phyloP scores from a whole-genome alignment of 345 rosid genomes.

The Aurinia saxatilis region DNA sequence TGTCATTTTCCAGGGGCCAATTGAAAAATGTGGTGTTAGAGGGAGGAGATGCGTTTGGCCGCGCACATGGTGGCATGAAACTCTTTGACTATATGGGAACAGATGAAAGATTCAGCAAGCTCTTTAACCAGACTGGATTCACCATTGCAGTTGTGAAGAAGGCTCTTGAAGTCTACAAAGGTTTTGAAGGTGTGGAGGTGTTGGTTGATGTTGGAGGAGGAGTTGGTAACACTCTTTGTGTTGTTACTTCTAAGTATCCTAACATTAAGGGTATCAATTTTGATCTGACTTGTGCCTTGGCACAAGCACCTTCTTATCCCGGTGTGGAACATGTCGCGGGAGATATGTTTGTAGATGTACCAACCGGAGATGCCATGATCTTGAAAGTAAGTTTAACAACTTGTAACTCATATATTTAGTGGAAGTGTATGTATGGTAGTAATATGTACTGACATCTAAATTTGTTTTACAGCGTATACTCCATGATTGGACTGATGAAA shows the following conservation, averaged over 20 bases:
- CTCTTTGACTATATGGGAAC: slow-evolving; percentile 39
- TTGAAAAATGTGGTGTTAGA: slow-evolving; percentile 45
- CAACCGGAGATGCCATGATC: slow-evolving; percentile 74
- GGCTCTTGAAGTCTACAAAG: slow-evolving; percentile 45
- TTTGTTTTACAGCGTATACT: slow-evolving; percentile 32
- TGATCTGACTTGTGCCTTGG: slow-evolving; percentile 32
- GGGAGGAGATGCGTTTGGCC: slow-evolving; percentile 59
- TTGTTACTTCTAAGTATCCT: slow-evolving; percentile 47
- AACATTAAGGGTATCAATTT: slow-evolving; percentile 43
- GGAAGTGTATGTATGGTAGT: not conserved
- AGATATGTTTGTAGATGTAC: slow-evolving; percentile 74
- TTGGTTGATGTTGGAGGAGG: slow-evolving; percentile 75
- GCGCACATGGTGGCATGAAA: slow-evolving; percentile 47
- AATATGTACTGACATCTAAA: not conserved
- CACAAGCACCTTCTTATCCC: slow-evolving; percentile 30
- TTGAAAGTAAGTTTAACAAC: slow-evolving; percentile 45
- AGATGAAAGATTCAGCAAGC: slow-evolving; percentile 45
- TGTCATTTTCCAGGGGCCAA: slow-evolving; percentile 22
- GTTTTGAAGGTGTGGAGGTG: slow-evolving; percentile 39
- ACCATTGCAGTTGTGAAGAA: slow-evolving; percentile 42
- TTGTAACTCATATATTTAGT: not conserved
- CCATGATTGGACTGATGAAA: slow-evolving; percentile 40
- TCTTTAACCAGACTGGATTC: slow-evolving; percentile 43
- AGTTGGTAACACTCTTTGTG: slow-evolving; percentile 41
- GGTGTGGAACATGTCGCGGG: slow-evolving; percentile 68